Conservation (phyloP, 305 asterid genomes). For the Solanum hybrid region DNA sequence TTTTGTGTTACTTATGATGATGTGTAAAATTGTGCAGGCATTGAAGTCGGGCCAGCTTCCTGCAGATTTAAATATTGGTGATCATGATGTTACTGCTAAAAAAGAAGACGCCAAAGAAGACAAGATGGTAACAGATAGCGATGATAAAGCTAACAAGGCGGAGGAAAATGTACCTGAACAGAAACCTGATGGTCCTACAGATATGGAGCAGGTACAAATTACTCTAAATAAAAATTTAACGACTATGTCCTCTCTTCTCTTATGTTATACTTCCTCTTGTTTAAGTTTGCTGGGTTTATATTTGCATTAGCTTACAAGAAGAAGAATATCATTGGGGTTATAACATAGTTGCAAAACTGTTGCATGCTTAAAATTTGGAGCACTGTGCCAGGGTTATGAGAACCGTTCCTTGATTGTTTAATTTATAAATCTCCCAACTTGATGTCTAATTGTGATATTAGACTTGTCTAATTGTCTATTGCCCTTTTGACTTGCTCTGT, state of each 20-base stretch:
- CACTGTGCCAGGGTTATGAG: neutral
- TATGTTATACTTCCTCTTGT: neutral
- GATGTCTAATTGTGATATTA: neutral
- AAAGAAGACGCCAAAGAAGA: conserved; percentile 38
- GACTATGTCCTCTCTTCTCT: neutral
- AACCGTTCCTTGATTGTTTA: neutral
- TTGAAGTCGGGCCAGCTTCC: conserved; percentile 94
- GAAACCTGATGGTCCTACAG: conserved; percentile 54
- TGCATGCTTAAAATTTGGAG: neutral
- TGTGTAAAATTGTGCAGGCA: conserved; percentile 45
- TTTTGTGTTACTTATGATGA: conserved; percentile 6
- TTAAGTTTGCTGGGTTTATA: neutral
- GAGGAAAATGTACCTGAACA: conserved; percentile 42
- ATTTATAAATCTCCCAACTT: neutral
- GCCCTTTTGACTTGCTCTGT: neutral
- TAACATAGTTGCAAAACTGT: neutral
- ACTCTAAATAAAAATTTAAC: neutral
- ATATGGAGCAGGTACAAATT: conserved; percentile 74
- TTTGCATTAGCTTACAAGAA: neutral
- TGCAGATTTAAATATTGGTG: conserved; percentile 53
- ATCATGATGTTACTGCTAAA: conserved; percentile 22
- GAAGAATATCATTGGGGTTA: neutral
- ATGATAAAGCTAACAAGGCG: conserved; percentile 33
- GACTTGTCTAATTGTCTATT: neutral
- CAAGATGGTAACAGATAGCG: conserved; percentile 33